Evolutionary conservation across 148 eudicot genomes (phyloP), one percentile per base, ranked within the genome.

Genomic region (Rhododendron ferrugineum): DNA sequence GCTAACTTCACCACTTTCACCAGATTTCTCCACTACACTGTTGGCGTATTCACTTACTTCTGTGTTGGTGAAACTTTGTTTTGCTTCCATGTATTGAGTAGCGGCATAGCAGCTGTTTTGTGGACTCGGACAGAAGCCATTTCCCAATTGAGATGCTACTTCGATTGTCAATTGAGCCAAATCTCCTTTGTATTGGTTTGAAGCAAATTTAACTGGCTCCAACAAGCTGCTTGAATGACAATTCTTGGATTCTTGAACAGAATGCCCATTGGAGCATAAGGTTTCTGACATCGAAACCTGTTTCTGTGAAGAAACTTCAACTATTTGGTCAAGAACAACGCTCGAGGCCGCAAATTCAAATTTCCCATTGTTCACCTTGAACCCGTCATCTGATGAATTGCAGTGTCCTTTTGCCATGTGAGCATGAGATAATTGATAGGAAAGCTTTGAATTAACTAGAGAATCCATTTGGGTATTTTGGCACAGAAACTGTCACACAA

Each of bases 61-160:
- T 58, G 97, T 96, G 86, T 89, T 88, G 58, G 95, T 92, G 85
- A 93, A 96, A 88, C 98, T 95, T 80, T 94, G 92, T 56, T 95
- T 93, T 28, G 96, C 93, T 89, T 94, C 98, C 37, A 89, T 90
- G 82, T 91, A 94, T n/a, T 91, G 96, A 46, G 92, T 86, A 14
- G 94, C 89, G 1, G 98, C 90, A 78, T 90, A 93, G 64, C 92
- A 91, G 85, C 98, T 94, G 79, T 90, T 91, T 58, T 84, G 93
- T 20, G 99, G 99, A 88, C 99, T 95, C 28, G 94, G 88, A 77
- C 92, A 93, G 77, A 18, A 88, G 40, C 81, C 83, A 32, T 30
- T 83, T 22, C 90, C 93, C 7, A 84, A 58, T 80, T 89, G 91
- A 82, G 90, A 73, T 37, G 85, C 83, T 77, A 87, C 62, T 78